phyloP scores from a whole-genome alignment of 805 yeast genomes.

The Nakazawaea anatomiae region DNA sequence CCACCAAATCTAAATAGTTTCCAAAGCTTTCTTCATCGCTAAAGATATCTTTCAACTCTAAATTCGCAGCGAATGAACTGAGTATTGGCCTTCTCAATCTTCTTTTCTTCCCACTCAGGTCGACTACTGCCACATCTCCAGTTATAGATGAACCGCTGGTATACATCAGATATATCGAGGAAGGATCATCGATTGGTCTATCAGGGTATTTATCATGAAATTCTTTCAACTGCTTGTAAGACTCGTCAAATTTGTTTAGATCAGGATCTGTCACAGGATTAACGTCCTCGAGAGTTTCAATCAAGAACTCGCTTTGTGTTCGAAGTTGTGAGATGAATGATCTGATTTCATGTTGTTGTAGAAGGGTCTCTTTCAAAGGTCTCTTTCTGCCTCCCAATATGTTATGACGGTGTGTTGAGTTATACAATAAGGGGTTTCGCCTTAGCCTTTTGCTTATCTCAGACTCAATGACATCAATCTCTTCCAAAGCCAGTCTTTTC shows the following conservation, averaged over 20 bases:
- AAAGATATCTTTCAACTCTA: conserved; percentile 46
- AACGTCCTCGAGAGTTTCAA: conserved; percentile 9
- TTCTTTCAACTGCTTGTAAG: conserved; percentile 24
- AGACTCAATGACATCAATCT: conserved; percentile 64
- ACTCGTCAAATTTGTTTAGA: conserved; percentile 32
- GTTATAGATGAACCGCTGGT: conserved; percentile 13
- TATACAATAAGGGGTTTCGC: conserved; percentile 53
- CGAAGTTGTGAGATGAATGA: conserved; percentile 42
- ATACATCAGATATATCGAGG: conserved; percentile 26
- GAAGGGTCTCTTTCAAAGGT: conserved; percentile 42
- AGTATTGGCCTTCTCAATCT: conserved; percentile 30
- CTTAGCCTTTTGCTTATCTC: conserved; percentile 59
- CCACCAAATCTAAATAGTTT: conserved; percentile 49
- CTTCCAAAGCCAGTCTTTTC: conserved; percentile 42
- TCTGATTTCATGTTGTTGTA: conserved; percentile 66
- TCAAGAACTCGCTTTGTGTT: conserved; percentile 21
- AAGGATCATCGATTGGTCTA: conserved; percentile 22
- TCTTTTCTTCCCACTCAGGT: conserved; percentile 16
- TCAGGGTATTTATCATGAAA: conserved; percentile 24
- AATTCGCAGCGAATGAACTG: conserved; percentile 43
- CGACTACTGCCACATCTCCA: conserved; percentile 11
- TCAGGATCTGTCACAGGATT: conserved; percentile 18
- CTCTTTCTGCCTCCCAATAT: conserved; percentile 31
- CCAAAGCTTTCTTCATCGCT: conserved; percentile 62
- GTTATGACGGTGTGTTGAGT: conserved; percentile 18